Conservation (phyloP, 495 filamentous ascomycete species). For the Hyaloscypha variabilis region DNA sequence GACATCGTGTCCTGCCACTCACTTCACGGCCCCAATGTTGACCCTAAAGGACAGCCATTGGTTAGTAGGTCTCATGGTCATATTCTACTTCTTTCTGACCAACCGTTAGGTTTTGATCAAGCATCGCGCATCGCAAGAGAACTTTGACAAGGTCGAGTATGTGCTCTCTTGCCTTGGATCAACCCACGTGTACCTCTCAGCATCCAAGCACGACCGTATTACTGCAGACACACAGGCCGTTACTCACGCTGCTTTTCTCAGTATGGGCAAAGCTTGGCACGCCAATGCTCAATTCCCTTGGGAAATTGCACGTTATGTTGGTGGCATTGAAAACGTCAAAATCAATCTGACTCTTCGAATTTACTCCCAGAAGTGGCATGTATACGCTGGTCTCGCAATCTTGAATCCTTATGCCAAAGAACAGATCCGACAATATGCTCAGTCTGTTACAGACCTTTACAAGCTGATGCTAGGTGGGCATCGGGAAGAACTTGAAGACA, state of each 20-base stretch:
- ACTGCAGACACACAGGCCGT: constrained; percentile 98
- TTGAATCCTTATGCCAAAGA: constrained; percentile 88
- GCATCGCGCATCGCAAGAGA: constrained; percentile 80
- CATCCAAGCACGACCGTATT: constrained; percentile 89
- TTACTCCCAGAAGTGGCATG: constrained; percentile 98
- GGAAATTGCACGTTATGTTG: constrained; percentile 90
- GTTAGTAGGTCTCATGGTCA: constrained; percentile 43
- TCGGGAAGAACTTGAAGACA: constrained; percentile 72
- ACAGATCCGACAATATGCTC: constrained; percentile 93
- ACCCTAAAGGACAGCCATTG: constrained; percentile 84
- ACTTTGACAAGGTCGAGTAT: constrained; percentile 73
- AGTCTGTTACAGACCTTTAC: constrained; percentile 90
- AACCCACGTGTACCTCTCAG: constrained; percentile 82
- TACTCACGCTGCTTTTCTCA: constrained; percentile 94
- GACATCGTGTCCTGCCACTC: constrained; percentile 97
- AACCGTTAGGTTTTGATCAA: constrained; percentile 74
- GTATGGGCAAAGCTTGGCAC: constrained; percentile 96
- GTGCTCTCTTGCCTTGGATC: constrained; percentile 82
- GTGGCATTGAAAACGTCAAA: constrained; percentile 98
- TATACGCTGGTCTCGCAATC: constrained; percentile 96
- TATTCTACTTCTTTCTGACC: not conserved
- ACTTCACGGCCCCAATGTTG: constrained; percentile 89
- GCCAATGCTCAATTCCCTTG: constrained; percentile 93
- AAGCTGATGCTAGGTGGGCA: constrained; percentile 93
- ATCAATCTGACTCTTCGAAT: constrained; percentile 97